Evolutionary conservation across 805 yeast genomes (phyloP), one percentile per base, ranked within the genome.

Genomic region (Candida patagonica): DNA sequence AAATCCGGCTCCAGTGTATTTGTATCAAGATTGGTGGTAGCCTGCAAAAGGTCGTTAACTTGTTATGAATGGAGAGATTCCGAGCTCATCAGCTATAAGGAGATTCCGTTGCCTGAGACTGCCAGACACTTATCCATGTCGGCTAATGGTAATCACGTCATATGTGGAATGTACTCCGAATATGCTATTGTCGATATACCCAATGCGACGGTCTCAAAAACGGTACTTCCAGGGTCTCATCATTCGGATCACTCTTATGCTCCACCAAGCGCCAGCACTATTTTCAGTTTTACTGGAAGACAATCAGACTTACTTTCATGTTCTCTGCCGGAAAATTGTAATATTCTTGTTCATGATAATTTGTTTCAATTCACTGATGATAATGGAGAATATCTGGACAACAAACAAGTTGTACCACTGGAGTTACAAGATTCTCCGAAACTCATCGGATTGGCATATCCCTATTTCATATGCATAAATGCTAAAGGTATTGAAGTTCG

Each of bases 381-480:
- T 8, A 38, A 41, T 16, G 49, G 50, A 13, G 35, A 37, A 23
- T 12, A 41, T 6, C 29, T 51, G 21, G 48, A 43, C 15, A 37
- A 37, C 10, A 36, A 37, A n/a, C 10, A 30, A 9, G 23, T 22
- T 3, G 26, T 27, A 12, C 19, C 17, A 4, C 15, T 23, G 4
- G 24, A 8, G 12, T 23, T 33, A 5, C 21, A 15, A 5, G 21
- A 25, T 12, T 34, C 48, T 19, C 63, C 68, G 7, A 45, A 50
- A 21, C 42, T 42, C 38, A 47, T 65, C 12, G 55, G 49, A 23
- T 62, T 53, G 44, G 54, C 58, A 55, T 63, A 65, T 37, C 74
- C 74, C 0, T 70, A 66, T 43, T 42, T 69, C 10, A 37, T 69
- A 4, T 37, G 60, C 5, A 46, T 54, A 1, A 48, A 57, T 22